Evolutionary conservation across 768 basidiomycete species (phyloP).

Genomic region (Chalciporus sphaerocephalus): DNA sequence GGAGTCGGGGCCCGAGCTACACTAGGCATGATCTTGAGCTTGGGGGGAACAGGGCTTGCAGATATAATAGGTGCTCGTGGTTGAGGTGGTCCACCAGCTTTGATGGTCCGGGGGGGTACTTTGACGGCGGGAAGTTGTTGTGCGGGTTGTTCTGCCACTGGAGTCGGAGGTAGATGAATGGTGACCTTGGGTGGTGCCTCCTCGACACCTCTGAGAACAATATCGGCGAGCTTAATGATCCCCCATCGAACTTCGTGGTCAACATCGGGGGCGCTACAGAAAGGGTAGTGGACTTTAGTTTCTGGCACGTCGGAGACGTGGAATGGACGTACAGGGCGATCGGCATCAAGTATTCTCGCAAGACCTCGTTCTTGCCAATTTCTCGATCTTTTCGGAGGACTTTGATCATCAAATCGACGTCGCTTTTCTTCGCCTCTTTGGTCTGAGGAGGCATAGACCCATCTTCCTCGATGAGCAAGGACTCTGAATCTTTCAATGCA

Average conservation of each 20-base stretch:
- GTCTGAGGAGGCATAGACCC: slow-evolving; percentile 65
- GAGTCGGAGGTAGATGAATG: slow-evolving; percentile 74
- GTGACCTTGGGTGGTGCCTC: slow-evolving; percentile 85
- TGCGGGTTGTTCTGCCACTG: slow-evolving; percentile 58
- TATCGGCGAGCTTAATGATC: slow-evolving; percentile 85
- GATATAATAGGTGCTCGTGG: slow-evolving; percentile 27
- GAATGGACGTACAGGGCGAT: slow-evolving; percentile 62
- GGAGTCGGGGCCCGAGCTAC: slow-evolving; percentile 11
- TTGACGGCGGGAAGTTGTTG: slow-evolving; percentile 52
- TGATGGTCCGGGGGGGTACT: slow-evolving; percentile 35
- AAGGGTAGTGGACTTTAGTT: neutral
- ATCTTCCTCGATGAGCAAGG: slow-evolving; percentile 83
- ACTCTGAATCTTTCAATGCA: slow-evolving; percentile 65
- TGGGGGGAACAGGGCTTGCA: slow-evolving; percentile 39
- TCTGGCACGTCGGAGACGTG: neutral
- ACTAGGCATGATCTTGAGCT: slow-evolving; percentile 46
- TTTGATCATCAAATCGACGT: slow-evolving; percentile 81
- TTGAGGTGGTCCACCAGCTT: slow-evolving; percentile 32
- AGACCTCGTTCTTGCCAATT: slow-evolving; percentile 71
- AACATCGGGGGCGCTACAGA: slow-evolving; percentile 58
- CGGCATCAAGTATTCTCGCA: slow-evolving; percentile 78
- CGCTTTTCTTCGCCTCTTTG: slow-evolving; percentile 76
- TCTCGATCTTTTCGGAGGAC: slow-evolving; percentile 83
- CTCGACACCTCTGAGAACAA: slow-evolving; percentile 76
- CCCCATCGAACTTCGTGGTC: slow-evolving; percentile 92